Conservation (phyloP, 306 rosid genomes). For the Gynostemma pentaphyllum region DNA sequence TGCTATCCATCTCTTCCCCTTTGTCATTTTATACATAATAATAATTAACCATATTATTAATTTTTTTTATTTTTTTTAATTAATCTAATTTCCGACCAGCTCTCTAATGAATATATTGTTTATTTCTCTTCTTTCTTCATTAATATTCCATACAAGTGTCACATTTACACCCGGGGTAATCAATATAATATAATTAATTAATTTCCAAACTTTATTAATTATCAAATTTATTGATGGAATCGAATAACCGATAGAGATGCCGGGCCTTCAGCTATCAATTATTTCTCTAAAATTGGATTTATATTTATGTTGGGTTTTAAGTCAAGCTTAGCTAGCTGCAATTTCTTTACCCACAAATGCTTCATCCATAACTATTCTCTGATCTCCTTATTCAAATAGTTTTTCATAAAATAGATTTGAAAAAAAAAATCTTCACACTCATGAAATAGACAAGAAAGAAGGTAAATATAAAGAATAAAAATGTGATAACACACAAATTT, state of each 20-base stretch:
- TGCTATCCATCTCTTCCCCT: neutral
- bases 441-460: too few species aligned
- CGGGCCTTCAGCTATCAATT: neutral
- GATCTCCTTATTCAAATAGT: too few species aligned
- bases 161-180: neutral
- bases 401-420: too few species aligned
- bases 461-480: too few species aligned
- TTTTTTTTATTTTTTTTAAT: neutral
- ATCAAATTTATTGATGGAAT: slow-evolving; percentile 4
- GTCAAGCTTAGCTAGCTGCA: neutral
- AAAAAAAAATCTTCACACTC: too few species aligned
- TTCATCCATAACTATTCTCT: too few species aligned
- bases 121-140: neutral
- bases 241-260: slow-evolving; percentile 1
- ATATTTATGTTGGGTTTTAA: neutral
- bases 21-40: neutral
- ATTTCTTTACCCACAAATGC: neutral
- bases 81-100: neutral
- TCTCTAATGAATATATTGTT: neutral
- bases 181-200: neutral
- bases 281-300: slow-evolving; percentile 1
- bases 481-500: too few species aligned
- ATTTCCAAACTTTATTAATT: neutral
- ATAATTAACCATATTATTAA: neutral
- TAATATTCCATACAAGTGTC: neutral